phyloP scores from a whole-genome alignment of 805 yeast genomes.

The Peterozyma toletana region DNA sequence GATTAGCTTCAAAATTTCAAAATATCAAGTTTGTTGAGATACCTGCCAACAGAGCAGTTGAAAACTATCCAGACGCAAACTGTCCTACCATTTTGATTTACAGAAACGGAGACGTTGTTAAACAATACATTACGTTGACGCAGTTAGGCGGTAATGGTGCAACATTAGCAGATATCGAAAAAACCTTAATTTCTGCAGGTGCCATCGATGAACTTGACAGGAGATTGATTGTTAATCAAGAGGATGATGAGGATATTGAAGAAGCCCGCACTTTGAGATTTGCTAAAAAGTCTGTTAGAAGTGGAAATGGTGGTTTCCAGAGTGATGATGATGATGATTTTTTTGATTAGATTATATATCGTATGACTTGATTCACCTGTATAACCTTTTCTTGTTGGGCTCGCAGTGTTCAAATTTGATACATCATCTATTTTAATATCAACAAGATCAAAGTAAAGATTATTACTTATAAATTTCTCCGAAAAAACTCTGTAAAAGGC shows the following conservation, averaged over 20 bases:
- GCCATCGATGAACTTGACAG: constrained; percentile 64
- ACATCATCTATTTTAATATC: too few relatives aligned
- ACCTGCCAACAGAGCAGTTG: constrained; percentile 85
- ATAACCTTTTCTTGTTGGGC: too few relatives aligned
- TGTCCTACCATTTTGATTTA: constrained; percentile 89
- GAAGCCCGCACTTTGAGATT: constrained; percentile 48
- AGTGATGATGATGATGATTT: constrained; percentile 41
- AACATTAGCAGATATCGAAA: constrained; percentile 61
- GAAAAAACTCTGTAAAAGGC: background rate
- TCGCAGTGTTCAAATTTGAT: too few relatives aligned
- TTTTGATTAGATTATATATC: constrained; percentile 28
- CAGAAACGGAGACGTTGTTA: constrained; percentile 67
- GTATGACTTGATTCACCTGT: too few relatives aligned
- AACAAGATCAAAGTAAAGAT: too few relatives aligned
- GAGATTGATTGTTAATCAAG: constrained; percentile 53
- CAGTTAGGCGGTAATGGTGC: constrained; percentile 83
- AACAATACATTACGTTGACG: constrained; percentile 74
- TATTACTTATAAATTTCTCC: too few relatives aligned
- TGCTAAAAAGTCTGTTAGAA: constrained; percentile 49
- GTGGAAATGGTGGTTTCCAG: constrained; percentile 21
- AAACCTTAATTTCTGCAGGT: constrained; percentile 55
- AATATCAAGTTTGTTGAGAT: constrained; percentile 91
- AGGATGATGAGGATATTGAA: constrained; percentile 47
- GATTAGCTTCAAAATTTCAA: constrained; percentile 58
- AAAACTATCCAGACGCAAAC: constrained; percentile 81